phyloP scores from a whole-genome alignment of 2,329 filamentous ascomycete species.

The Stromatinia cepivora region DNA sequence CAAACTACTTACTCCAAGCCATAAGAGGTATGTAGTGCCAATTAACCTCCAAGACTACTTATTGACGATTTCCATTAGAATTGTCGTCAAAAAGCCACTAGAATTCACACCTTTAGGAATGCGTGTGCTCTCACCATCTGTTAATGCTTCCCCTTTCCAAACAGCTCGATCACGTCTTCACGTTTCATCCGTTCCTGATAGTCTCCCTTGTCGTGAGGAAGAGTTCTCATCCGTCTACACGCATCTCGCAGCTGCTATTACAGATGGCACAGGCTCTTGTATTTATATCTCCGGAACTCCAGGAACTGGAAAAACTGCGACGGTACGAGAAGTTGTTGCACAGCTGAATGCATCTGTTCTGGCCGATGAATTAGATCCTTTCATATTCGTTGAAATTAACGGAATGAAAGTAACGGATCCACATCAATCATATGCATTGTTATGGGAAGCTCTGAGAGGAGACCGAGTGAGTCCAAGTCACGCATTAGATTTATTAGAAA shows the following conservation, averaged over 20 bases:
- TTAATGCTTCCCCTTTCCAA: constrained; percentile 85
- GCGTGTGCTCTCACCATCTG: constrained; percentile 72
- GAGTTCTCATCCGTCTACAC: constrained; percentile 93
- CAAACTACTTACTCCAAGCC: constrained; percentile 57
- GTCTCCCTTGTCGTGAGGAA: constrained; percentile 84
- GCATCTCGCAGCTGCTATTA: constrained; percentile 90
- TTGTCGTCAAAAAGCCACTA: constrained; percentile 80
- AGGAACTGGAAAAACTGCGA: constrained; percentile 95
- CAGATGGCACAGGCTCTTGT: constrained; percentile 88
- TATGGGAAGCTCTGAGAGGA: constrained; percentile 95
- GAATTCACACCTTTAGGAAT: constrained; percentile 96
- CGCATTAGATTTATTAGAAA: constrained; percentile 84
- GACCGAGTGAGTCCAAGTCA: constrained; percentile 91
- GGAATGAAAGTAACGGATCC: constrained; percentile 99
- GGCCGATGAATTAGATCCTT: constrained; percentile 92
- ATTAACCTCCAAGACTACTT: neutral
- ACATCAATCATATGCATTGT: constrained; percentile 88
- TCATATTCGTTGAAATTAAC: constrained; percentile 99
- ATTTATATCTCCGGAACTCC: constrained; percentile 99
- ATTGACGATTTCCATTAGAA: constrained; percentile 42
- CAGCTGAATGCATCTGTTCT: constrained; percentile 85
- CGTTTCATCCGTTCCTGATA: constrained; percentile 87
- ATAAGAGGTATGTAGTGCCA: constrained; percentile 53
- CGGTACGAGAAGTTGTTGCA: constrained; percentile 89
- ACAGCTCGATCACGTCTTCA: constrained; percentile 86